Evolutionary conservation across 352 stramenopile genomes (phyloP), one percentile per base, ranked within the genome.

Genomic region (Globisporangium megalacanthum): DNA sequence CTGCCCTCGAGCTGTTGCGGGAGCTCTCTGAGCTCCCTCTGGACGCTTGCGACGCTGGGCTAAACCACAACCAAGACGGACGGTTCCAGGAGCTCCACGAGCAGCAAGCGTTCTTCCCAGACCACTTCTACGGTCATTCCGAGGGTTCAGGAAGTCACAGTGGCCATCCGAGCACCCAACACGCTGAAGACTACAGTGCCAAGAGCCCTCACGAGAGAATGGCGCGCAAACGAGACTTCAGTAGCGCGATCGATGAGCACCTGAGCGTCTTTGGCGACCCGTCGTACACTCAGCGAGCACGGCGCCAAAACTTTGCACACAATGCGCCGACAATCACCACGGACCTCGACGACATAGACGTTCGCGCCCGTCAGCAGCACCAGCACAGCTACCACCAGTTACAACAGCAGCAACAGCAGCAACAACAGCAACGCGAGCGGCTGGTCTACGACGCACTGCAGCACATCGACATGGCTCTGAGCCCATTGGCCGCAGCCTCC

Each of bases 401-500:
- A 7, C 56, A 64, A 11, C 35, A 57, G 1, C 31, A 51, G n/a
- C 39, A 35, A 17, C 13, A 60, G 20, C 35, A 55, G 7, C 37
- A 46, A 14, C 59, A 51, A 11, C 54, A 31, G 15, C 60, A 45
- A 10, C 19, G 49, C 1, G 45, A 49, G 1, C 45, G 49, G 8
- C 47, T 61, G 2, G 25, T 20, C 1, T 15, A 42, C 10, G 22
- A 29, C 35, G 20, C 47, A 14, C 48, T 53, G 20, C 37, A 35
- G 9, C 35, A 49, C 10, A 41, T 56, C 8, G 49, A 56, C 56
- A 54, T 61, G 48, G 15, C 42, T 11, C 25, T 42, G 22, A 63
- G 49, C 29, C 57, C 57, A 7, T 22, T 63, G 15, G 57, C 42
- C 17, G 57, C 57, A 6, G 57, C 57, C 2, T 48, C 44, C 1